These are phyloP conservation scores for Paxillus ammoniavirescens DNA, from an alignment of 768 basidiomycete genomes.

Conservation along the genomic window DNA sequence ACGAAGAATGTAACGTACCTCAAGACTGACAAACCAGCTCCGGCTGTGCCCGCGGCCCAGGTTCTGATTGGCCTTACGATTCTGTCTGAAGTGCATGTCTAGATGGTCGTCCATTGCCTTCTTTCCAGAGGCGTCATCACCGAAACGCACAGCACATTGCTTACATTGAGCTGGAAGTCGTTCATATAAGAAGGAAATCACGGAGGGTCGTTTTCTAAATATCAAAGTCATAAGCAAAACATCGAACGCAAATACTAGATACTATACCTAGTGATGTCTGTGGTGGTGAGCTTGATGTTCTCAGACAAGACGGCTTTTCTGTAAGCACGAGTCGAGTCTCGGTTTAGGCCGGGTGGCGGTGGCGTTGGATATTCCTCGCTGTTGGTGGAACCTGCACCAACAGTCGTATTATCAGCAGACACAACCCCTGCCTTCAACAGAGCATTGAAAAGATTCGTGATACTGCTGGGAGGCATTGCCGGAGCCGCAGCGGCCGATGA, in stretches of 20 bases:
- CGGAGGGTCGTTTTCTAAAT: conserved; percentile 46
- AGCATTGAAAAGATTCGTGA: conserved; percentile 61
- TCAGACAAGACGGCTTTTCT: conserved; percentile 58
- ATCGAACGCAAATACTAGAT: background rate
- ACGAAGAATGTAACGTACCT: conserved; percentile 52
- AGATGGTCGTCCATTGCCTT: conserved; percentile 83
- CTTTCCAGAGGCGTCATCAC: conserved; percentile 69
- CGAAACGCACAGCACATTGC: conserved; percentile 89
- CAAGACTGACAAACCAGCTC: conserved; percentile 82
- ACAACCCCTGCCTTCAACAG: conserved; percentile 82
- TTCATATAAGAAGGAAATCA: conserved; percentile 69
- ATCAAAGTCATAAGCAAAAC: conserved; percentile 18
- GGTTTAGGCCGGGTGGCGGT: conserved; percentile 37
- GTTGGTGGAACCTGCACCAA: conserved; percentile 43
- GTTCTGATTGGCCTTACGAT: conserved; percentile 76
- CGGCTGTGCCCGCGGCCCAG: conserved; percentile 84
- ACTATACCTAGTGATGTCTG: conserved; percentile 72
- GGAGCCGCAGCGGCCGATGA: conserved; percentile 23
- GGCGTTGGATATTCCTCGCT: conserved; percentile 26
- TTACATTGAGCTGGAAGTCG: conserved; percentile 82
- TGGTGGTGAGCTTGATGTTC: conserved; percentile 57
- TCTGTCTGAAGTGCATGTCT: conserved; percentile 96
- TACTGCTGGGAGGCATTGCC: conserved; percentile 33
- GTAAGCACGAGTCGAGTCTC: conserved; percentile 56
- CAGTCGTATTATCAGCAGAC: conserved; percentile 50